A percentile compares a stretch with the other conserved stretches of the same genome.
Evolutionary conservation across 2,329 filamentous ascomycete genomes (phyloP).

Genomic region (Xylariales sp.): DNA sequence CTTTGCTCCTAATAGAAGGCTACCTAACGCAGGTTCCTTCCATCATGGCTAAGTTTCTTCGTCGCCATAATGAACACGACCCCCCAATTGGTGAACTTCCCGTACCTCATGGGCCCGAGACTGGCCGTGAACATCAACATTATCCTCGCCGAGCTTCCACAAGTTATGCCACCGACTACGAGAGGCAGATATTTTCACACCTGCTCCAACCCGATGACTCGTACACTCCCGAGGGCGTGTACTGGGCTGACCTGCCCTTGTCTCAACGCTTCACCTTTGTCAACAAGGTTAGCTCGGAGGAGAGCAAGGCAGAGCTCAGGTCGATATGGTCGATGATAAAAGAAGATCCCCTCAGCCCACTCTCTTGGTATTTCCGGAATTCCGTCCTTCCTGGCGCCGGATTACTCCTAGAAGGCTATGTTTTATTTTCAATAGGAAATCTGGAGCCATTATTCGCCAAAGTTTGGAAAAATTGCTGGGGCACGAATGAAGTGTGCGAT

Average conservation of each 20-base stretch:
- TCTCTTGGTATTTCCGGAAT: slow-evolving; percentile 90
- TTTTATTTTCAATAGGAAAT: slow-evolving; percentile 97
- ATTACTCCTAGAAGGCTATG: slow-evolving; percentile 92
- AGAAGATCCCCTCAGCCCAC: slow-evolving; percentile 82
- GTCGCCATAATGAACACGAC: slow-evolving; percentile 56
- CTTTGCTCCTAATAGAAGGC: slow-evolving; percentile 12
- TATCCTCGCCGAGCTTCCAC: slow-evolving; percentile 55
- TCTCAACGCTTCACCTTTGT: slow-evolving; percentile 80
- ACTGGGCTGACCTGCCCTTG: slow-evolving; percentile 91
- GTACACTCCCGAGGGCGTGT: slow-evolving; percentile 83
- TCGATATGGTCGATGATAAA: slow-evolving; percentile 84
- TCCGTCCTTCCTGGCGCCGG: slow-evolving; percentile 93
- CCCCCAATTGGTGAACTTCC: slow-evolving; percentile 64
- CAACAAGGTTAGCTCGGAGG: slow-evolving; percentile 75
- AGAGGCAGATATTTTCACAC: slow-evolving; percentile 76
- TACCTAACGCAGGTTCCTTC: background rate
- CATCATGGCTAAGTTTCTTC: slow-evolving; percentile 53
- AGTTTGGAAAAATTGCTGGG: slow-evolving; percentile 85
- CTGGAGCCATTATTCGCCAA: slow-evolving; percentile 82
- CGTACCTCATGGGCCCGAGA: slow-evolving; percentile 64
- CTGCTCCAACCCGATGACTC: slow-evolving; percentile 89
- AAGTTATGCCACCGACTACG: slow-evolving; percentile 58
- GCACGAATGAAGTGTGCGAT: slow-evolving; percentile 71
- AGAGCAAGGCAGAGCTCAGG: slow-evolving; percentile 74
- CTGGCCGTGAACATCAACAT: slow-evolving; percentile 62